Percentiles rank a stretch among this genome's conserved stretches.
Conservation (phyloP, 108 stramenopile genomes). For the Nannochloropsis oceanica region DNA sequence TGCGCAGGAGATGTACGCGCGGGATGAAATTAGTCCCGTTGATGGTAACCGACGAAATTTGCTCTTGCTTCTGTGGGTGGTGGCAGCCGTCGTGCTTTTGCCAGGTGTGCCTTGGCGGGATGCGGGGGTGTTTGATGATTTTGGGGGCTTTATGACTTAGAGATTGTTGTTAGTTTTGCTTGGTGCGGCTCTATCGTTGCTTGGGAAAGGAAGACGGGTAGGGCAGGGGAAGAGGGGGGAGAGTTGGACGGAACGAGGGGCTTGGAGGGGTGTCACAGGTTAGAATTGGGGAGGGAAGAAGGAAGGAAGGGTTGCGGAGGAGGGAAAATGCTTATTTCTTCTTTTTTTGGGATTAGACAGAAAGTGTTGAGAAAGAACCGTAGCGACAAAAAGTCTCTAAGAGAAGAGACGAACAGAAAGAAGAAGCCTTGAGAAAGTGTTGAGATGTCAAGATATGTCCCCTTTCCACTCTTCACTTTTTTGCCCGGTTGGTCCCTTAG, state of each 20-base stretch:
- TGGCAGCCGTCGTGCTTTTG: background rate
- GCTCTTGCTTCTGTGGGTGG: background rate
- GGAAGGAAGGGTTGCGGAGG: background rate
- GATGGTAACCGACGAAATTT: background rate
- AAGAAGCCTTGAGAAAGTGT: background rate
- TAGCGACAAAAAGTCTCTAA: background rate
- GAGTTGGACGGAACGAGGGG: background rate
- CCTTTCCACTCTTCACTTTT: no score
- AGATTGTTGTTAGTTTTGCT: no score
- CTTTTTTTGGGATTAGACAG: no score
- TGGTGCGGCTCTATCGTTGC: no score
- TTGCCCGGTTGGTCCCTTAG: no score
- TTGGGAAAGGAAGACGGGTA: background rate
- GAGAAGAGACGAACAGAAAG: background rate
- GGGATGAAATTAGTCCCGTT: background rate
- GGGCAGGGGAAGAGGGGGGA: background rate
- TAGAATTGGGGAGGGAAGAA: background rate
- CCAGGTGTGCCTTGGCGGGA: background rate
- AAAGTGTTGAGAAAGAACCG: background rate
- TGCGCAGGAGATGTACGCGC: conserved; percentile 14
- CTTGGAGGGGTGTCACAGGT: background rate
- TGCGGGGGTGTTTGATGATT: background rate
- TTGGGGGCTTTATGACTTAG: background rate
- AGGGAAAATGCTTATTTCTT: background rate
- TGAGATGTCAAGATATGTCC: background rate